Percentiles rank a stretch among this genome's conserved stretches.
phyloP scores from a whole-genome alignment of 305 asterid genomes.

The Fraxinus dipetala region DNA sequence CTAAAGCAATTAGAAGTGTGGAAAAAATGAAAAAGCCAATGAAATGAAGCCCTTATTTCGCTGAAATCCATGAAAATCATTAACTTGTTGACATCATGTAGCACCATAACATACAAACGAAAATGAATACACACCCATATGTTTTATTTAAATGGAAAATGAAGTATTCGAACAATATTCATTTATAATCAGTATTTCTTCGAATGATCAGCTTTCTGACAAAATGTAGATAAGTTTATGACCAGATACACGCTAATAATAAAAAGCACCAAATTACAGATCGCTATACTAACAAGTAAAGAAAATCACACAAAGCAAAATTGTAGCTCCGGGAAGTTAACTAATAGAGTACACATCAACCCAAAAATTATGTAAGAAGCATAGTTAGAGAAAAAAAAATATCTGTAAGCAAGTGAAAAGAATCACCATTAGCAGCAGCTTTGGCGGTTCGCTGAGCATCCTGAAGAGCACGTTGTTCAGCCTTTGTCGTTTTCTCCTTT shows the following conservation, averaged over 20 bases:
- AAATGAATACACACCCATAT: background rate
- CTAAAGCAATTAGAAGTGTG: background rate
- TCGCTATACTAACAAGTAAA: background rate
- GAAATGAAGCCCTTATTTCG: background rate
- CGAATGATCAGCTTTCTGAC: background rate
- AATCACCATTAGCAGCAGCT: conserved; percentile 70
- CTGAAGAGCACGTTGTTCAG: conserved; percentile 86
- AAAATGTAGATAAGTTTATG: background rate
- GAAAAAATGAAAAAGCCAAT: background rate
- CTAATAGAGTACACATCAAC: background rate
- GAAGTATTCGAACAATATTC: background rate
- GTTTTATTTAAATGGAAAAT: background rate
- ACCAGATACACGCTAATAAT: background rate
- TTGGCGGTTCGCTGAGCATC: conserved; percentile 95
- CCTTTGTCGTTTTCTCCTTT: conserved; percentile 80
- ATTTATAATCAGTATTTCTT: conserved; percentile 4
- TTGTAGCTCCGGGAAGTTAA: background rate
- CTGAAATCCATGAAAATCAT: background rate
- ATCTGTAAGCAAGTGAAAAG: background rate
- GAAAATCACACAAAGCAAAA: background rate
- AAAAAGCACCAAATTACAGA: background rate
- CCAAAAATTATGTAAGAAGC: background rate
- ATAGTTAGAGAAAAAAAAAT: background rate
- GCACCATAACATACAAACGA: background rate
- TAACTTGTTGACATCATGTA: background rate